Evolutionary conservation across 441 rosid species (phyloP), one percentile per base, ranked within the genome.

Genomic region (Lagerstroemia fauriei): DNA sequence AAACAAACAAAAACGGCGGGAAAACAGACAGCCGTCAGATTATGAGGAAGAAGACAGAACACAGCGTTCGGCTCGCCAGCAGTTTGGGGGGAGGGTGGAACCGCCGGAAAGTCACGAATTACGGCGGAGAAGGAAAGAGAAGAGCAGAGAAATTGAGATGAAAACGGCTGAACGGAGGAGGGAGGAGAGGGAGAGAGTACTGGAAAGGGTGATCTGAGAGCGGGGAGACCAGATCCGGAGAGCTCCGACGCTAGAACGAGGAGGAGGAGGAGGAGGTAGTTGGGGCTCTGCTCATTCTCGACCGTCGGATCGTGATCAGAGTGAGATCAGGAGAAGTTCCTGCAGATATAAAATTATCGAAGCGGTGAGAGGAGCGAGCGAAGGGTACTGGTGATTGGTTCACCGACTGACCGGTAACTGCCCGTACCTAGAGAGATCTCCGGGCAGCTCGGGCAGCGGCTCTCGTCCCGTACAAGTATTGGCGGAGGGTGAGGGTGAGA

Each of bases 241-340:
- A 80, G 72, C 86, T 78, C 72, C 31, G 85, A 85, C 38, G 46
- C 89, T 86, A 89, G 82, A 90, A 86, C 75, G 47, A 31, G 74
- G 82, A 78, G 77, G 83, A 84, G 82, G 81, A 80, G 83, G 87
- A 76, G 48, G 84, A 50, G 78, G n/a, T n/a, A 38, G 44, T 38
- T 38, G 76, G 56, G 69, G 81, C 83, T 61, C 71, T 83, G 82
- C 85, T 85, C 90, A 89, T 87, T 83, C 27, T 89, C 87, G 87
- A 84, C 92, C 92, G 92, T 91, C 84, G 83, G 93, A 91, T 91
- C 88, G 76, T 63, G 91, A 91, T 88, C 91, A 78, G 79, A 80
- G 83, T 83, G 87, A 18, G 59, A 53, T 84, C 76, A 76, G 76
- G 72, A 88, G 77, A 81, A 77, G 29, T 46, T 48, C 50, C 82